Base-by-base conservation (phyloP, 345 rosid genomes). In the Populus alba region DNA sequence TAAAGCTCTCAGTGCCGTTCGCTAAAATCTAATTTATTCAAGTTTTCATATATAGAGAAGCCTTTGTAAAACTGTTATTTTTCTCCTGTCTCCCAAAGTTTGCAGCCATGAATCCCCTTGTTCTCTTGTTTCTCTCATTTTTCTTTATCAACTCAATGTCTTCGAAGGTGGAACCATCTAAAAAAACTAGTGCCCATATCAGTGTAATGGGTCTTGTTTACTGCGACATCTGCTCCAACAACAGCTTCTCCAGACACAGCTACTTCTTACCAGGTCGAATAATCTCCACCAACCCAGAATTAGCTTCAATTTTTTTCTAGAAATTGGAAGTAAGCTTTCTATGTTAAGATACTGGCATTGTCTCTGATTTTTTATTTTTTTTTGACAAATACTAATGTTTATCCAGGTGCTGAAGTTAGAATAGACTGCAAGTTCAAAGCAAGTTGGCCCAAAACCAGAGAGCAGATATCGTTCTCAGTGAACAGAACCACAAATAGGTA, bases 221-320 rank as follows among this genome's bases (percentile, higher is more conserved):
- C 70, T 97, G 99, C 41, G 99, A 97, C 76, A 91, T 91, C 73
- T 97, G 99, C 92, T 92, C 95, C 88, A 94, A 90, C 91, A 92
- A 97, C 89, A 94, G 81, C 83, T 97, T 94, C 91, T 87, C 99
- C 76, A 94, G 63, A 62, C 91, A 94, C 92, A 92, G 98, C 90
- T 97, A 92, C 92, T 97, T 97, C 93, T 77, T 97, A 78, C 88
- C 97, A 66, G 99, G 99, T 96, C n/a, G 65, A 86, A 23, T 41
- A 51, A 37, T 76, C 43, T 53, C 55, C 55, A 65, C 29, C 49
- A 62, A 35, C 39, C 74, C 49, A 73, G 11, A 17, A 20, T 43
- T 61, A 17, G 33, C 55, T 72, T 35, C 23, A 18, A 45, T 3
- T 33, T 18, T 27, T 10, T 27, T 33, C 15, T 9, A 49, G 57